Evolutionary conservation across 345 rosid genomes (phyloP), one percentile per base, ranked within the genome.

Genomic region (Ailanthus altissimus): DNA sequence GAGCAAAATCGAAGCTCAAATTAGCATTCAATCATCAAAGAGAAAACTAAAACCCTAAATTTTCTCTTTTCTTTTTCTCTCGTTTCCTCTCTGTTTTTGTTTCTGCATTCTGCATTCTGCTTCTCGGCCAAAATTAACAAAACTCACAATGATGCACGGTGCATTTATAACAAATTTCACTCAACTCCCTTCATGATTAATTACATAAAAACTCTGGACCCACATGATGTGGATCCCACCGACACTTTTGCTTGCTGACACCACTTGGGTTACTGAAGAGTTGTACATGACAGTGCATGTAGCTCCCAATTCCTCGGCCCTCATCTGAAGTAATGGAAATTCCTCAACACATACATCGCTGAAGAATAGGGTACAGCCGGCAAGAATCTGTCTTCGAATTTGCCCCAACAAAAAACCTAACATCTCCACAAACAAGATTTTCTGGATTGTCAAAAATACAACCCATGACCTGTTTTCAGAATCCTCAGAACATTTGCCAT

Each of bases 231-330:
- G n/a, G n/a, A n/a, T n/a, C n/a, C n/a, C n/a, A n/a, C n/a, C n/a
- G n/a, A n/a, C n/a, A n/a, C 45, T 51, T n/a, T 2, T 38, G 4
- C 43, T 15, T 45, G 51, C 15, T 2, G 80, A 72, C n/a, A 60
- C 80, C 42, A 77, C 69, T 26, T 77, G 80, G 0, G 80, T 59
- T 40, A 77, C 80, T 0, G 75, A 60, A 11, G 51, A 60, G 40
- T 63, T 54, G 5, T 21, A 13, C 13, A 53, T 53, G 8, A 42
- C 20, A 15, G 26, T 49, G 2, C 75, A 60, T 38, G 56, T 26
- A 8, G 80, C 80, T 25, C 70, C 80, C 42, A 61, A 11, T 53
- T 70, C 70, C 51, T 18, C 59, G 18, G 75, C 75, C 18, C 4
- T 56, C 1, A 11, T 7, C 75, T 59, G 11, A 20, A 77, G 23